These are phyloP conservation scores for Daldinia decipiens DNA, from an alignment of 495 filamentous ascomycete genomes.

Conservation along the genomic window DNA sequence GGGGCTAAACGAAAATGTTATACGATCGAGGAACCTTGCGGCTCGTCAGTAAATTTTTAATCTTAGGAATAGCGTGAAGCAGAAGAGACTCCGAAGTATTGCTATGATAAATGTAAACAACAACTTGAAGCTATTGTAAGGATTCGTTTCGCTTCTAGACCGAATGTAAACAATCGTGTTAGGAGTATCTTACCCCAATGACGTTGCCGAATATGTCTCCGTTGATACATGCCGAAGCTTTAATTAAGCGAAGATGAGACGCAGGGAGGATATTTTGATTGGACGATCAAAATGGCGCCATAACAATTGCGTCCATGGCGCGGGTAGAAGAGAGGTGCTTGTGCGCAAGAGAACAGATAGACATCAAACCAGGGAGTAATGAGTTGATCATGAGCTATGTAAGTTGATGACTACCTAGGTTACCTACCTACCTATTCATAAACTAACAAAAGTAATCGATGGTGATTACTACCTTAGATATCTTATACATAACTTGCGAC, in stretches of 20 bases:
- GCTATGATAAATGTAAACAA: background rate
- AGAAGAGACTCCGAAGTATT: background rate
- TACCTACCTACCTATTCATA: too few species aligned
- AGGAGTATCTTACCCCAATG: slow-evolving; percentile 1
- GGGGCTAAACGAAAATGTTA: slow-evolving; percentile 17
- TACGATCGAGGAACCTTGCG: slow-evolving; percentile 23
- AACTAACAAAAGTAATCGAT: background rate
- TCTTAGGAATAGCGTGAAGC: background rate
- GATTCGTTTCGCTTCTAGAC: background rate
- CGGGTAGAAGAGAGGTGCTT: slow-evolving; percentile 5
- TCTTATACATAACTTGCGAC: background rate
- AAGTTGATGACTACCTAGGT: background rate
- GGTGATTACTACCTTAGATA: background rate
- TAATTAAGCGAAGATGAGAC: slow-evolving; percentile 7
- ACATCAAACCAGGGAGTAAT: background rate
- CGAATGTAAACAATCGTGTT: background rate
- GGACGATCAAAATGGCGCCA: slow-evolving; percentile 8
- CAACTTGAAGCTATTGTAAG: slow-evolving; percentile 5
- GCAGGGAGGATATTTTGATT: background rate
- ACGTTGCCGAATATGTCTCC: slow-evolving; percentile 11
- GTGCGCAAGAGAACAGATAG: slow-evolving; percentile 5
- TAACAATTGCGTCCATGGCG: background rate
- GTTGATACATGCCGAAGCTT: slow-evolving; percentile 3
- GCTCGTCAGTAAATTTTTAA: background rate
- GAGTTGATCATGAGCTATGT: background rate